Conservation (phyloP, 1,284 basidiomycete genomes). For the Phellopilus nigrolimitatus region DNA sequence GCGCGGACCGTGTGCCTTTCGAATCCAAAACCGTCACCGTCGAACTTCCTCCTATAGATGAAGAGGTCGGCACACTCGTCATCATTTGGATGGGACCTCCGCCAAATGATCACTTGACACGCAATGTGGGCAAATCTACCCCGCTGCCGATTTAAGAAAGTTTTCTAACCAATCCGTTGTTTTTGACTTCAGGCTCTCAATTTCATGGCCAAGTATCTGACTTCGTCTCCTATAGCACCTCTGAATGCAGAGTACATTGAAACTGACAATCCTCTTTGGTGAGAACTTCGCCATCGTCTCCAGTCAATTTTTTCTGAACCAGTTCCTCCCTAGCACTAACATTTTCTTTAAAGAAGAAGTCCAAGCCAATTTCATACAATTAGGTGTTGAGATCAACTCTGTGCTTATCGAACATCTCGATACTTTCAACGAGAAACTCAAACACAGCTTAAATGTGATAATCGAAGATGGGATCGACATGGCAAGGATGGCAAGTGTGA, state of each 20-base stretch:
- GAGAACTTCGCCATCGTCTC: conserved; percentile 25
- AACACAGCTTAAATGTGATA: conserved; percentile 68
- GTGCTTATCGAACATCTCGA: conserved; percentile 81
- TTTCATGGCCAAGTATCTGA: conserved; percentile 84
- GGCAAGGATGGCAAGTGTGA: conserved; percentile 84
- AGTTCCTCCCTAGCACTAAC: conserved; percentile 53
- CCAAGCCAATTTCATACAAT: conserved; percentile 69
- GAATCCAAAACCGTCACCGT: conserved; percentile 57
- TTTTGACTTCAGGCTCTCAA: conserved; percentile 88
- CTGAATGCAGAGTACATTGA: conserved; percentile 94
- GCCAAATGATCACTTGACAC: conserved; percentile 69
- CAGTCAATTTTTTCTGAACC: conserved; percentile 22
- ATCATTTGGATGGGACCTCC: conserved; percentile 80
- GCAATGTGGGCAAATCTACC: conserved; percentile 66
- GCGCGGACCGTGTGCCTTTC: conserved; percentile 59
- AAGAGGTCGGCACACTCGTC: conserved; percentile 86
- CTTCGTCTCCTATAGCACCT: conserved; percentile 84
- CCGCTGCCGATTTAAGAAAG: no score
- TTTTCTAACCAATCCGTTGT: no score
- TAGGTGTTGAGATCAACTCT: conserved; percentile 79
- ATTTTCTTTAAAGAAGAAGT: conserved; percentile 82
- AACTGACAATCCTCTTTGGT: conserved; percentile 87
- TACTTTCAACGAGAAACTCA: conserved; percentile 67
- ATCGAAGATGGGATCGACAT: conserved; percentile 83
- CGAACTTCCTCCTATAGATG: conserved; percentile 98